Percentiles rank a stretch among this genome's conserved stretches.
These are phyloP conservation scores for Fusarium subtropicale DNA, from an alignment of 2,329 filamentous ascomycete genomes.

Conservation along the genomic window DNA sequence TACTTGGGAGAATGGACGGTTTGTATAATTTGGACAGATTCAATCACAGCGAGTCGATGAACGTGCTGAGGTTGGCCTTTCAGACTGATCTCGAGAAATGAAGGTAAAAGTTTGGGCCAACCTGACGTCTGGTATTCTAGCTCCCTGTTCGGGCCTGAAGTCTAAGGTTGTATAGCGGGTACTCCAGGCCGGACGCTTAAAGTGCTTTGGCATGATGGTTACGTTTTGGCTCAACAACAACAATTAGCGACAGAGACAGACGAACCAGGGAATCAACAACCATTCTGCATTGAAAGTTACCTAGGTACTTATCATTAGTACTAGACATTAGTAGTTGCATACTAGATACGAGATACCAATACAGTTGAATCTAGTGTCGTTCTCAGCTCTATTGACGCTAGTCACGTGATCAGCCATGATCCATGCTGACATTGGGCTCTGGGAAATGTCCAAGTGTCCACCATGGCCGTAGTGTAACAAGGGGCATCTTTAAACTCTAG, in stretches of 20 bases:
- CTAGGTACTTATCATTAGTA: too few relatives aligned
- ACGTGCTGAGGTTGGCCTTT: slow-evolving; percentile 41
- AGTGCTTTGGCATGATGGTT: background rate
- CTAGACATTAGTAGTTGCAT: background rate
- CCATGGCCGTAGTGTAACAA: slow-evolving; percentile 44
- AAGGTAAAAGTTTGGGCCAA: slow-evolving; percentile 49
- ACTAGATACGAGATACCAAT: background rate
- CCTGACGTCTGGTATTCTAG: slow-evolving; percentile 35
- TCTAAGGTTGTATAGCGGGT: slow-evolving; percentile 49
- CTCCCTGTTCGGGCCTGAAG: slow-evolving; percentile 49
- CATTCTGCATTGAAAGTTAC: background rate
- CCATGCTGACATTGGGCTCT: slow-evolving; percentile 42
- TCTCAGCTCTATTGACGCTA: background rate
- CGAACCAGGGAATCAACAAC: background rate
- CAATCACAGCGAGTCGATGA: slow-evolving; percentile 39
- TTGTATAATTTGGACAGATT: slow-evolving; percentile 34
- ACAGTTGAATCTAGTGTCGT: background rate
- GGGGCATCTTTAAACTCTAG: slow-evolving; percentile 40
- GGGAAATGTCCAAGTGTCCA: slow-evolving; percentile 48
- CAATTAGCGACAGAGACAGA: background rate
- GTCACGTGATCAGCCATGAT: slow-evolving; percentile 32
- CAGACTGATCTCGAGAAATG: slow-evolving; percentile 46
- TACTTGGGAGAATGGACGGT: slow-evolving; percentile 31
- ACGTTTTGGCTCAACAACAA: background rate
- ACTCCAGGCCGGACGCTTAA: slow-evolving; percentile 3